Evolutionary conservation across 2,329 filamentous ascomycete genomes (phyloP), one percentile per base, ranked within the genome.

Genomic region (Pleurostoma richardsiae): DNA sequence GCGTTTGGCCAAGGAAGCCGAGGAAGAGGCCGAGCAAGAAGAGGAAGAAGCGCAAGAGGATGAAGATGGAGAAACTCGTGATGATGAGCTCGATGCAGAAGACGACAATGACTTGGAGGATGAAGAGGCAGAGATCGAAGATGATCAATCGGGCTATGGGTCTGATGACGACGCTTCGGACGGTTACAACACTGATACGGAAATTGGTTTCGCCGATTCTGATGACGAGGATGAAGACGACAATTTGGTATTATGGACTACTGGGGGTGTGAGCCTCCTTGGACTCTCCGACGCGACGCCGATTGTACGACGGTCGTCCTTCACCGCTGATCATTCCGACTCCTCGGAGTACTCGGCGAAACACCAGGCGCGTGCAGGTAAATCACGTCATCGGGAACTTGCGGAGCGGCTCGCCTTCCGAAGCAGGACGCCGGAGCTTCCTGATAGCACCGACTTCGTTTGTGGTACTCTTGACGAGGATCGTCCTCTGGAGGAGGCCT

Each of bases 371-470:
- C 50, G 48, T n/a, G 43, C 38, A 42, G 48, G 44, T 42, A 47
- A 44, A 27, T 44, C 48, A 11, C 45, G 61, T 56, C 50, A 62
- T 54, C 52, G 66, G 61, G 58, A 52, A 61, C 42, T 60, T 56
- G 44, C 71, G 64, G 41, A 52, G n/a, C 39, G 53, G 10, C 72
- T 76, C 41, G 80, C 77, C 52, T 82, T 85, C 55, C 84, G 84
- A 27, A 77, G 82, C 38, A 77, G 78, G 28, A 88, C 86, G 1
- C 88, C 89, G 3, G 90, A 96, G 61, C 75, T 99, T 8, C 94
- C 94, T 1, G 94, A 99, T 65, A 96, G 91, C 67, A 97, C 94
- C 10, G 94, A 99, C 65, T 99, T 99, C 55, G 94, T 99, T n/a
- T 97, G 94, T 60, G 94, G 94, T 49, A 99, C 94, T 1, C 76